Evolutionary conservation across 306 rosid species (phyloP), one percentile per base, ranked within the genome.

Genomic region (Medicago truncatula): DNA sequence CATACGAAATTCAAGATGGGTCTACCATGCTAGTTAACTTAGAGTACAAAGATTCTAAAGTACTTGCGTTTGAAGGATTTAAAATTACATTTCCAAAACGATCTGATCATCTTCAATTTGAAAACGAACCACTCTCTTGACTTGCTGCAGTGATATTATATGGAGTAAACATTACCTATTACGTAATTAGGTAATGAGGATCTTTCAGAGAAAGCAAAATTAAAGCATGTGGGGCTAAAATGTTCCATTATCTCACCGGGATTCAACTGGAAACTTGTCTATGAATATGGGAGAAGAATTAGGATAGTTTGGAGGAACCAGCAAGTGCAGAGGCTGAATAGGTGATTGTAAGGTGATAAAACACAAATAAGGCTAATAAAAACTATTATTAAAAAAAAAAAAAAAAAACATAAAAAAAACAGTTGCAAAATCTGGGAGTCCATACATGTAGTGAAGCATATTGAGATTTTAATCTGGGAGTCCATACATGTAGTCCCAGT

Each of bases 301-400:
- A 63, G 98, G 98, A 85, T 95, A 95, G 78, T 87, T 87, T 83
- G 89, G 76, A 16, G 98, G 98, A 82, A 95, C 92, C 64, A 92
- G 93, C 88, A 95, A 88, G 74, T 89, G 87, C 74, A 95, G 78
- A 36, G 98, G 98, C 80, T 83, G 95, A 85, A 92, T 90, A 61
- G 97, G 96, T 73, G 93, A 84, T 97, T 92, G 97, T 91, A 85
- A 43, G 68, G 58, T 18, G 80, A 79, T 25, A 67, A 69, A 79
- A 81, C 54, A 54, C 6, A 23, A 36, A 66, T 83, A 65, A 85
- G 74, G 78, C 20, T 28, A 67, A 58, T 9, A 76, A 7, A 43
- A 56, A 10, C 1, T 25, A 5, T 28, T n/a, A n/a, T n/a, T n/a
- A n/a, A n/a, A n/a, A n/a, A n/a, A n/a, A n/a, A n/a, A n/a, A n/a